phyloP scores from a whole-genome alignment of 1,139 yeast species.

The Debaryomyces psychrophilus region DNA sequence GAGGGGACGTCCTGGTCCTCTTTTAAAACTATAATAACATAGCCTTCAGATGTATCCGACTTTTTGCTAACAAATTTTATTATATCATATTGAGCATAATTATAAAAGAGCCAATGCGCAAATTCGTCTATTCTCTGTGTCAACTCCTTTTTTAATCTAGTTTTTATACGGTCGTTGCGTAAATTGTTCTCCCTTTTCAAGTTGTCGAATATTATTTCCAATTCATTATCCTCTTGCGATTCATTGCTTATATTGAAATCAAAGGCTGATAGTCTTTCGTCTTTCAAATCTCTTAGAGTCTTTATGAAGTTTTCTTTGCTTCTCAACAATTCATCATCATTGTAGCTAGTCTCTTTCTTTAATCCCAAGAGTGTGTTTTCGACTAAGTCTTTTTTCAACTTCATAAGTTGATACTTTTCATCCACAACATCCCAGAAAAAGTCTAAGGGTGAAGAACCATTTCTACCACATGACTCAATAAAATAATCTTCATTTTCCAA shows the following conservation, averaged over 20 bases:
- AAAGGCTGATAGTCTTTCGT: constrained; percentile 31
- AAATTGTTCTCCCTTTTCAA: constrained; percentile 28
- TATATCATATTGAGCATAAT: constrained; percentile 15
- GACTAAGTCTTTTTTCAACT: constrained; percentile 62
- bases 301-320: constrained; percentile 25
- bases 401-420: constrained; percentile 57
- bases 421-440: constrained; percentile 77
- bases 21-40: not conserved
- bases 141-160: constrained; percentile 17
- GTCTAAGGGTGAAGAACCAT: constrained; percentile 81
- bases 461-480: constrained; percentile 66
- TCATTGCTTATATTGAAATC: constrained; percentile 16
- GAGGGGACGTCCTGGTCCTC: not conserved
- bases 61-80: constrained; percentile 12
- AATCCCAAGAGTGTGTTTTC: constrained; percentile 51
- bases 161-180: constrained; percentile 18
- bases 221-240: constrained; percentile 24
- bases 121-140: constrained; percentile 17
- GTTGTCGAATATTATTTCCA: constrained; percentile 29
- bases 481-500: constrained; percentile 64
- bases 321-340: constrained; percentile 20
- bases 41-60: not conserved
- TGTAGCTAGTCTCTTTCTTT: constrained; percentile 17
- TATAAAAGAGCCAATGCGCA: constrained; percentile 23
- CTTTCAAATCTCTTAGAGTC: constrained; percentile 24